A percentile compares a stretch with the other conserved stretches of the same genome.
Conservation (phyloP, 176 grass and related monocot genomes). For the Oryza officinalis region DNA sequence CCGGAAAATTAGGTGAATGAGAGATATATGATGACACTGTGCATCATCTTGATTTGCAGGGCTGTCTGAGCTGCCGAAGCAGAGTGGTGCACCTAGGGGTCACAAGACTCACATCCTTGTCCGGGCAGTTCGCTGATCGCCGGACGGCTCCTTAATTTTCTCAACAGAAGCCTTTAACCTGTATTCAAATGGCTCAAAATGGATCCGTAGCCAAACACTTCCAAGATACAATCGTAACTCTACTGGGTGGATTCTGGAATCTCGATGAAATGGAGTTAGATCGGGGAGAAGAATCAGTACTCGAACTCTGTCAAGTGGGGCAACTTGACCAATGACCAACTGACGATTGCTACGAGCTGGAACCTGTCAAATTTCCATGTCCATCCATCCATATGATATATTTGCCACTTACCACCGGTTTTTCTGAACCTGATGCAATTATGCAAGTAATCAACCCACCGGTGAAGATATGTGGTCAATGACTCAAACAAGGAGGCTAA, state of each 20-base stretch:
- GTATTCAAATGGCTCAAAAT: not conserved
- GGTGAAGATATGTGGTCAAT: not conserved
- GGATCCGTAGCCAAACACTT: not conserved
- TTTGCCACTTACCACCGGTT: not conserved
- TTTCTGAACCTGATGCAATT: not conserved
- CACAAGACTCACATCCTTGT: not conserved
- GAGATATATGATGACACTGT: not conserved
- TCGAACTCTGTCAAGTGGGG: not conserved
- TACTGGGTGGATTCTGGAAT: not conserved
- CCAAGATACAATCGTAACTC: not conserved
- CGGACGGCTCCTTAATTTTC: not conserved
- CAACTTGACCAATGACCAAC: not conserved
- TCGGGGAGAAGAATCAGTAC: not conserved
- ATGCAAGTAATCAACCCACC: not conserved
- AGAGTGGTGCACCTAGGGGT: not conserved
- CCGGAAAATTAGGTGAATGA: conserved; percentile 5
- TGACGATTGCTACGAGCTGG: not conserved
- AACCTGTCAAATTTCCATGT: not conserved
- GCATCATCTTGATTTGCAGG: not conserved
- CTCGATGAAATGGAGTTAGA: not conserved
- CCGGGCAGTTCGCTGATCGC: not conserved
- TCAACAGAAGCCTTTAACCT: not conserved
- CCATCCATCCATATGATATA: not conserved
- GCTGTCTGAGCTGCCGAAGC: not conserved
- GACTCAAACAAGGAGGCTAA: not conserved